Evolutionary conservation across 108 stramenopile species (phyloP), one percentile per base, ranked within the genome.

Genomic region (Cyclotella cryptica): DNA sequence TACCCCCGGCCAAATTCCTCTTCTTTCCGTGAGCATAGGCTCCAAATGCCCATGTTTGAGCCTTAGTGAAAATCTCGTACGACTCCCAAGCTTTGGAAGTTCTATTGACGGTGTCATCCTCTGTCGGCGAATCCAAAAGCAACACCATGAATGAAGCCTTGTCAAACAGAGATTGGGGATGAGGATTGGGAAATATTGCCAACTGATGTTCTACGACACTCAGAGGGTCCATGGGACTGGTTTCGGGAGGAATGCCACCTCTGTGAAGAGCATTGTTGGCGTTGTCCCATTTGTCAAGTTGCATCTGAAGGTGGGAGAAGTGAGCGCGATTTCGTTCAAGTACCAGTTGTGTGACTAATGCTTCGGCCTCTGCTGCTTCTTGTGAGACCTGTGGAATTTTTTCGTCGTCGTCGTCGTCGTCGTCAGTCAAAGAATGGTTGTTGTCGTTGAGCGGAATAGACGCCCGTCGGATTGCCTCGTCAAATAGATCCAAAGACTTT

Each of bases 81-180:
- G 74, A 63, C 17, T 74, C 74, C 74, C 63, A 74, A 14, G 74
- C 74, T 22, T 65, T 74, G 42, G 40, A 22, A 15, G 74, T 74
- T 9, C 30, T 24, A 66, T 74, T 66, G 13, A 46, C 3, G 22
- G 18, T 15, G 14, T 26, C 64, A 46, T 55, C 49, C 30, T 74
- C 74, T 21, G 40, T n/a, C 15, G 74, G 64, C 10, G 63, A 65
- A 66, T 74, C 74, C 39, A 74, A 66, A 14, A 65, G 42, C 62
- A 74, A 57, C 53, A 55, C 54, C 29, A 62, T 49, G 6, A 74
- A 55, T 5, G 74, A 28, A 1, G 74, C 74, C 41, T 52, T 74
- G 42, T 74, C 63, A 44, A 74, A 74, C 64, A 74, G 55, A 15
- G 74, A 35, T 24, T 66, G 63, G 18, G 74, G 74, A 66, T 74